These are phyloP conservation scores for Cercospora canescens DNA, from an alignment of 2,329 filamentous ascomycete species.

Conservation along the genomic window DNA sequence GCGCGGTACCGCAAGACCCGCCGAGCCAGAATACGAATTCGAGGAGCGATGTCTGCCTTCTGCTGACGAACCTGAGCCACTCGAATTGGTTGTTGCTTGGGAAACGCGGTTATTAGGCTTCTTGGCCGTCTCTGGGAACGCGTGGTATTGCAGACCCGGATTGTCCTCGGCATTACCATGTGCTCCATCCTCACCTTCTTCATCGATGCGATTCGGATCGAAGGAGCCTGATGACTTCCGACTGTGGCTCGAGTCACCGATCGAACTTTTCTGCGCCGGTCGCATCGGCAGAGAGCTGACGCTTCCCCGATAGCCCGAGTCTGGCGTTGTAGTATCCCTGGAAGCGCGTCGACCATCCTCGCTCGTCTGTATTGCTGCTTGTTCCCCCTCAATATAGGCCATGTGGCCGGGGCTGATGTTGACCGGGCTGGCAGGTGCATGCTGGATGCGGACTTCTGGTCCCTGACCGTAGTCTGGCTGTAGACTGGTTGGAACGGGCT, in stretches of 20 bases:
- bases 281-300: not conserved
- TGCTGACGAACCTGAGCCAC: constrained; percentile 31
- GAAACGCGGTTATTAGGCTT: constrained; percentile 31
- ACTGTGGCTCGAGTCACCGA: constrained; percentile 19
- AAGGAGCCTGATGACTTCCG: constrained; percentile 22
- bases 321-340: constrained; percentile 25
- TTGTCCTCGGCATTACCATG: constrained; percentile 35
- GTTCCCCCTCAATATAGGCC: constrained; percentile 32
- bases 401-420: constrained; percentile 34
- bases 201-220: constrained; percentile 27
- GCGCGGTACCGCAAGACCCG: constrained; percentile 43
- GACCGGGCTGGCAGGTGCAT: constrained; percentile 35
- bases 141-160: constrained; percentile 53
- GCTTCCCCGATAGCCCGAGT: constrained; percentile 19
- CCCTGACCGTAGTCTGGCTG: constrained; percentile 10
- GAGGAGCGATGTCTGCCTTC: constrained; percentile 19
- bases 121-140: constrained; percentile 41
- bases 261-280: not conserved
- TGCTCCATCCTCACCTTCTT: constrained; percentile 27
- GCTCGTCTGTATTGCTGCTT: constrained; percentile 28
- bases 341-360: constrained; percentile 22
- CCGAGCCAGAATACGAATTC: constrained; percentile 33
- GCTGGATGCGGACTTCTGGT: constrained; percentile 34
- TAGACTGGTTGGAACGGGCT: constrained; percentile 11
- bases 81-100: constrained; percentile 33